Evolutionary conservation across 2,329 filamentous ascomycete species (phyloP), one percentile per base, ranked within the genome.

Genomic region (Talaromyces amestolkiae): DNA sequence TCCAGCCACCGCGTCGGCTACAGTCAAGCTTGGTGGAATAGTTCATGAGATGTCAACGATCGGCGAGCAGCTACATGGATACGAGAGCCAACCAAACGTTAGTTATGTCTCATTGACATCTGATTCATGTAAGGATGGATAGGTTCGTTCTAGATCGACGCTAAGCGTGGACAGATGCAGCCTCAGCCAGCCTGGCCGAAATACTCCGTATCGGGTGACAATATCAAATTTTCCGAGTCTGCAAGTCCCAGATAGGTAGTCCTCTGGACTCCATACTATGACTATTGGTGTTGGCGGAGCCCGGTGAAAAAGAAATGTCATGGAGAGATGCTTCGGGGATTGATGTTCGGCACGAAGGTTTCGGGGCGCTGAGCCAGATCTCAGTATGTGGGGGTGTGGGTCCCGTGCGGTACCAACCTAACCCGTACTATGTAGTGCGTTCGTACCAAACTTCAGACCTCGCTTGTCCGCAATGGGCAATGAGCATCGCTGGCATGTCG

Each of bases 91-190:
- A 35, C 33, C 27, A 49, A 47, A 35, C 11, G 10, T n/a, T 17
- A 31, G 11, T 33, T 5, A 43, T 45, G 24, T 47, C 58, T 22
- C 27, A 13, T 39, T 33, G 24, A 47, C 17, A 33, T 27, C 35
- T 60, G 41, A 31, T 60, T 60, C 41, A 49, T 49, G 58, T n/a
- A 49, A 60, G 58, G 58, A 54, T 22, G 27, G 33, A 47, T 19
- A 31, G 43, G 43, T 33, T n/a, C 9, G 43, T n/a, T 60, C 58
- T 49, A 35, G 41, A 60, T 60, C 41, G 41, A 47, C 58, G 24
- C 41, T 60, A 49, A 35, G 31, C 17, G 51, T 19, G 27, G 9
- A 22, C 31, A 54, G 51, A 10, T 35, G 51, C 31, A 22, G 22
- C 47, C 47, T 9, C 24, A 27, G 47, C 22, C 24, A 51, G 31